Conservation (phyloP, 1,284 basidiomycete species). For the Austroboletus olivaceoglutinosus region DNA sequence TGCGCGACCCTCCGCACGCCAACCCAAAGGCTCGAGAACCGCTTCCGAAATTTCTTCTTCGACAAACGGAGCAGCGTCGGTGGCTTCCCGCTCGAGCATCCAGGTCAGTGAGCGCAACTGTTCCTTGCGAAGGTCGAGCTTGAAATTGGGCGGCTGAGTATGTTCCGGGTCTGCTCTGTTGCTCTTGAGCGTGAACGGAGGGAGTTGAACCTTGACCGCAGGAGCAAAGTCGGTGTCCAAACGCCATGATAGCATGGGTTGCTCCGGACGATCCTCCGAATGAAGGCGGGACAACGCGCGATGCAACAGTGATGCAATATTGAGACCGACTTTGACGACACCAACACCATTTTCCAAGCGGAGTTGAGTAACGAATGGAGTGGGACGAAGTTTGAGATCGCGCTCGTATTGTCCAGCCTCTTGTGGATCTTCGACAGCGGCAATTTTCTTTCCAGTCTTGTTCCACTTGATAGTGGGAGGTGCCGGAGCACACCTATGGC, state of each 20-base stretch:
- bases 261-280: conserved; percentile 47
- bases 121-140: conserved; percentile 71
- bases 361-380: conserved; percentile 85
- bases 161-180: conserved; percentile 79
- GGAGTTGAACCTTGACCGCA: conserved; percentile 56
- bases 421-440: conserved; percentile 76
- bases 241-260: conserved; percentile 70
- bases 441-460: conserved; percentile 56
- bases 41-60: conserved; percentile 96
- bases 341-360: conserved; percentile 70
- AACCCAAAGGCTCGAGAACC: conserved; percentile 79
- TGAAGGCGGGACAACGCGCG: conserved; percentile 85
- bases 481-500: conserved; percentile 77
- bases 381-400: conserved; percentile 82
- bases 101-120: conserved; percentile 89
- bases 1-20: conserved; percentile 91
- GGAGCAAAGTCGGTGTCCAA: conserved; percentile 77
- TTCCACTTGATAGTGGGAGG: conserved; percentile 78
- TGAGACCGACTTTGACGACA: conserved; percentile 82
- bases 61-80: conserved; percentile 68
- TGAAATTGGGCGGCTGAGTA: conserved; percentile 77
- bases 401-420: conserved; percentile 87
- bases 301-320: conserved; percentile 84
- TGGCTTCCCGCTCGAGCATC: conserved; percentile 85
- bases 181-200: conserved; percentile 69